These are phyloP conservation scores for Colletotrichum tropicicola DNA, from an alignment of 2,329 filamentous ascomycete species.

Conservation along the genomic window DNA sequence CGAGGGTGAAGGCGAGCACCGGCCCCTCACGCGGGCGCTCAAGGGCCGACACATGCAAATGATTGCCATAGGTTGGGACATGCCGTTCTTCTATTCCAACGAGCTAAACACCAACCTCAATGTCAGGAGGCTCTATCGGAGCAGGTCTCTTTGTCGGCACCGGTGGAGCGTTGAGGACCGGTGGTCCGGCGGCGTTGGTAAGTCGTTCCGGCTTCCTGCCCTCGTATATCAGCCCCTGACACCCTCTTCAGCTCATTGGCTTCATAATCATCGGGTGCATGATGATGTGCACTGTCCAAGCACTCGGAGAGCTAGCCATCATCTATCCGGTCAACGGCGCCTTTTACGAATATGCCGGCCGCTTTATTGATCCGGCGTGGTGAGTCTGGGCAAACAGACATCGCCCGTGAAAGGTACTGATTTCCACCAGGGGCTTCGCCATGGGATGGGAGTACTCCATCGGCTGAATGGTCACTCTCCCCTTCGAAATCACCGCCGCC, in stretches of 20 bases:
- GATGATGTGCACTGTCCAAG: constrained; percentile 62
- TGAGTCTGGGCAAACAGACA: background rate
- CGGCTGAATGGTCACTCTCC: background rate
- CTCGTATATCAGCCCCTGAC: accelerated
- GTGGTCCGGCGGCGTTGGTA: background rate
- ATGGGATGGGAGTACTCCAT: constrained; percentile 55
- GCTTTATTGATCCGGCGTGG: constrained; percentile 68
- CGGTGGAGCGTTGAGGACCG: background rate
- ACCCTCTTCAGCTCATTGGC: constrained; percentile 44
- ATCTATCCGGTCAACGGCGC: constrained; percentile 68
- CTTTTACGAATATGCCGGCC: constrained; percentile 67
- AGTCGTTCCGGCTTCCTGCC: too few relatives aligned
- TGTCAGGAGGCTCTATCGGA: background rate
- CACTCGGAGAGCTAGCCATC: constrained; percentile 67
- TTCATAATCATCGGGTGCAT: constrained; percentile 64
- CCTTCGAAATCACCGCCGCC: constrained; percentile 68
- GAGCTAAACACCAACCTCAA: background rate
- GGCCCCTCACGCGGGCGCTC: constrained; percentile 2
- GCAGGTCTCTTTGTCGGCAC: background rate
- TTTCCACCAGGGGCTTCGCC: constrained; percentile 58
- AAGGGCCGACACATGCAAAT: constrained; percentile 62
- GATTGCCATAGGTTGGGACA: constrained; percentile 42
- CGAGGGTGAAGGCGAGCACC: background rate
- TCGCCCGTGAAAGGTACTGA: too few relatives aligned
- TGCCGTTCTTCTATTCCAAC: background rate